Percentiles rank a stretch among this genome's conserved stretches.
Evolutionary conservation across 495 filamentous ascomycete genomes (phyloP).

Genomic region (Beverwykella pulmonaria): DNA sequence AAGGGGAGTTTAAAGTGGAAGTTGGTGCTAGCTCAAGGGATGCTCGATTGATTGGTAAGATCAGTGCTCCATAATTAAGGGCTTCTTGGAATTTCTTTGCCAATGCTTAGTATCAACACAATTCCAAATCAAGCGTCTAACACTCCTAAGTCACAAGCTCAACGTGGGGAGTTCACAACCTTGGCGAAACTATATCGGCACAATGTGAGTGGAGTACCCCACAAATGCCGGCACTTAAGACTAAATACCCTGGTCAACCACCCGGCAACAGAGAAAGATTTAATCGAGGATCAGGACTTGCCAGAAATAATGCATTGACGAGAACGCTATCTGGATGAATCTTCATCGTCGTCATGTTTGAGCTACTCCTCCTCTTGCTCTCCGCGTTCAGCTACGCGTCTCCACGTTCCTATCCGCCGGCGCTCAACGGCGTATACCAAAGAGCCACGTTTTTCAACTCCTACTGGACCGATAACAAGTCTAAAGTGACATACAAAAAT

Average conservation of each 20-base stretch:
- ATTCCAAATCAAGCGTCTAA: neutral
- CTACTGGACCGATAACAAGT: constrained; percentile 33
- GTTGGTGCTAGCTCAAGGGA: too few species aligned
- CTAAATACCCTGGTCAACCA: neutral
- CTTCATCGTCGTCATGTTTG: neutral
- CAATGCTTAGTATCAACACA: neutral
- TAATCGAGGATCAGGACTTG: neutral
- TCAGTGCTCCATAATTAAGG: too few species aligned
- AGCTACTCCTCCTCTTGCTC: neutral
- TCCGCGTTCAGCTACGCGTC: neutral
- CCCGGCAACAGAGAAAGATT: neutral
- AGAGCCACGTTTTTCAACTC: constrained; percentile 29
- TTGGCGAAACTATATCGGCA: neutral
- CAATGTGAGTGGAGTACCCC: neutral
- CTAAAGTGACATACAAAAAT: constrained; percentile 33
- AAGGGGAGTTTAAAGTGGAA: too few species aligned
- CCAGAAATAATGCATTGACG: neutral
- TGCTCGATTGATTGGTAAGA: too few species aligned
- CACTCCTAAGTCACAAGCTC: neutral
- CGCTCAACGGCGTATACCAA: neutral
- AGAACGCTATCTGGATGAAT: neutral
- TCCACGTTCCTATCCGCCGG: neutral
- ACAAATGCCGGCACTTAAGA: neutral
- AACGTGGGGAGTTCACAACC: neutral
- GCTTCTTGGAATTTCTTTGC: neutral